Conservation (phyloP, 768 basidiomycete species). For the Amanita pseudoporphyria region DNA sequence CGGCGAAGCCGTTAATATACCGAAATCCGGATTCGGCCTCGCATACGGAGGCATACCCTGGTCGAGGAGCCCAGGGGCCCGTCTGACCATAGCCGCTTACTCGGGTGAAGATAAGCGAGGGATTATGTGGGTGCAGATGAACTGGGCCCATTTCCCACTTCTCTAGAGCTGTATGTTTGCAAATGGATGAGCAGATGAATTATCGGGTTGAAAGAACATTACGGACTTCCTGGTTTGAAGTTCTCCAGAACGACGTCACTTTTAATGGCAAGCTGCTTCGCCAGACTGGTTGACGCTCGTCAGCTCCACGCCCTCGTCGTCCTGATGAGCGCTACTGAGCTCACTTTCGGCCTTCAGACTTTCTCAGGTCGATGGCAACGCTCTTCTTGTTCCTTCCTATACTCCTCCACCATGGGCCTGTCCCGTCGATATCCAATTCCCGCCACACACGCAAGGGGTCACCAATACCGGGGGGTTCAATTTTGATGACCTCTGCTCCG, state of each 20-base stretch:
- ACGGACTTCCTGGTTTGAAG: slow-evolving; percentile 67
- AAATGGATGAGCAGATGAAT: not conserved
- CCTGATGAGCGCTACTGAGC: slow-evolving; percentile 8
- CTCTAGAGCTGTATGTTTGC: slow-evolving; percentile 41
- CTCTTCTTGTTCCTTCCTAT: slow-evolving; percentile 69
- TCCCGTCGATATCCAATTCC: slow-evolving; percentile 60
- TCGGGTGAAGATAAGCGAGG: slow-evolving; percentile 84
- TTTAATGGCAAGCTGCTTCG: slow-evolving; percentile 48
- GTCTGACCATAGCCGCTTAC: slow-evolving; percentile 72
- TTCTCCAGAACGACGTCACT: slow-evolving; percentile 65
- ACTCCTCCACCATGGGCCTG: slow-evolving; percentile 68
- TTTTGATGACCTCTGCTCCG: slow-evolving; percentile 65
- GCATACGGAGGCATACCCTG: slow-evolving; percentile 67
- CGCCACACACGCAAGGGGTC: slow-evolving; percentile 66
- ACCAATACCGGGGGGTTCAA: slow-evolving; percentile 53
- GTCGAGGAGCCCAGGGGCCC: slow-evolving; percentile 61
- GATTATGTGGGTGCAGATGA: slow-evolving; percentile 61
- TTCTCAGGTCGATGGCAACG: slow-evolving; percentile 55
- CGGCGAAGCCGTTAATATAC: slow-evolving; percentile 60
- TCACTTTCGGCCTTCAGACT: slow-evolving; percentile 40
- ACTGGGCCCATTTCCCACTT: slow-evolving; percentile 58
- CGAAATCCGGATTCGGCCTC: slow-evolving; percentile 71
- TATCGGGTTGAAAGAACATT: not conserved
- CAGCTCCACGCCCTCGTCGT: not conserved
- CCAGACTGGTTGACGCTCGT: slow-evolving; percentile 31